phyloP scores from a whole-genome alignment of 306 rosid species.

The Medicago truncatula region MtrunA17r5.0-ANR NC_053045.1:54914001-54914500 shows the following conservation, averaged over 20 bases:
- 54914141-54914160: conserved; percentile 10
- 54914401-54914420: too few species aligned
- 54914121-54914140: conserved; percentile 30
- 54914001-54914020: neutral
- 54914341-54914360: neutral
- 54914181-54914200: conserved; percentile 23
- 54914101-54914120: conserved; percentile 40
- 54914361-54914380: neutral
- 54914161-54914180: conserved; percentile 34
- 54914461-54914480: too few species aligned
- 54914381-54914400: too few species aligned
- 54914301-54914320: conserved; percentile 5
- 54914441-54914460: too few species aligned
- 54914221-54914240: conserved; percentile 37
- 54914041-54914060: conserved; percentile 16
- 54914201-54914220: conserved; percentile 20
- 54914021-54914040: conserved; percentile 2
- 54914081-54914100: conserved; percentile 42
- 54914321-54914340: conserved; percentile 1
- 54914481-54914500: too few species aligned
- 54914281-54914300: neutral
- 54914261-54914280: conserved; percentile 15
- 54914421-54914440: too few species aligned
- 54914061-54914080: conserved; percentile 21
- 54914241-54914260: conserved; percentile 40